Conservation (phyloP, 805 yeast species). For the Grigorovia transvaalensis region DNA sequence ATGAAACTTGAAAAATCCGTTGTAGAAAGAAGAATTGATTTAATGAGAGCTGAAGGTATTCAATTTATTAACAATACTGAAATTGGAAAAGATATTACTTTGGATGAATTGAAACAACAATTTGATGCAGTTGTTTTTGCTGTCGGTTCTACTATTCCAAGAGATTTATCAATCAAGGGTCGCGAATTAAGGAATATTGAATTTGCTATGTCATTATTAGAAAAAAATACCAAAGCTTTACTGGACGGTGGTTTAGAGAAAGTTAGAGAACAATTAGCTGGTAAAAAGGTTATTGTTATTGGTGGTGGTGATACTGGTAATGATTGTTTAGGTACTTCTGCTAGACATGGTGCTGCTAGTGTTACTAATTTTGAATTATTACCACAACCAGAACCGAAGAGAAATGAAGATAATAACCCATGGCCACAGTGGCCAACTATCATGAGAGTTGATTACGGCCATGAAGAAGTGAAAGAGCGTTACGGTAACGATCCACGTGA, state of each 20-base stretch:
- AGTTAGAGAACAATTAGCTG: conserved; percentile 59
- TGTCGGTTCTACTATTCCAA: conserved; percentile 92
- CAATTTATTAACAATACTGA: conserved; percentile 66
- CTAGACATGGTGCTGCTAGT: conserved; percentile 93
- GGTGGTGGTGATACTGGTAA: conserved; percentile 99
- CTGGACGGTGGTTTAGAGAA: conserved; percentile 71
- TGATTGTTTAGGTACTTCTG: conserved; percentile 95
- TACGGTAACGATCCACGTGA: conserved; percentile 97
- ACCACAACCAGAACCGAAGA: conserved; percentile 84
- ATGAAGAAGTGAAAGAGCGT: conserved; percentile 86
- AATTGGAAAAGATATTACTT: conserved; percentile 72
- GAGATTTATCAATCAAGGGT: conserved; percentile 91
- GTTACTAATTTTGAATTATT: conserved; percentile 89
- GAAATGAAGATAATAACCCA: conserved; percentile 62
- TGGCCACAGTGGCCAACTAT: conserved; percentile 99
- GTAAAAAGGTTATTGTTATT: conserved; percentile 88
- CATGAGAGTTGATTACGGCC: conserved; percentile 97
- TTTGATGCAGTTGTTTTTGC: conserved; percentile 84
- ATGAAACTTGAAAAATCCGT: conserved; percentile 93
- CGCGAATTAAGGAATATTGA: conserved; percentile 83
- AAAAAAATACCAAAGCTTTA: conserved; percentile 81
- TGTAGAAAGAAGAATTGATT: conserved; percentile 86
- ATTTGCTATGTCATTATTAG: conserved; percentile 88
- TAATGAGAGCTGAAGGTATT: conserved; percentile 84
- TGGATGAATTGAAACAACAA: conserved; percentile 51